These are phyloP conservation scores for Penicillium psychrosexuale DNA, from an alignment of 2,329 filamentous ascomycete genomes.

Conservation along the genomic window DNA sequence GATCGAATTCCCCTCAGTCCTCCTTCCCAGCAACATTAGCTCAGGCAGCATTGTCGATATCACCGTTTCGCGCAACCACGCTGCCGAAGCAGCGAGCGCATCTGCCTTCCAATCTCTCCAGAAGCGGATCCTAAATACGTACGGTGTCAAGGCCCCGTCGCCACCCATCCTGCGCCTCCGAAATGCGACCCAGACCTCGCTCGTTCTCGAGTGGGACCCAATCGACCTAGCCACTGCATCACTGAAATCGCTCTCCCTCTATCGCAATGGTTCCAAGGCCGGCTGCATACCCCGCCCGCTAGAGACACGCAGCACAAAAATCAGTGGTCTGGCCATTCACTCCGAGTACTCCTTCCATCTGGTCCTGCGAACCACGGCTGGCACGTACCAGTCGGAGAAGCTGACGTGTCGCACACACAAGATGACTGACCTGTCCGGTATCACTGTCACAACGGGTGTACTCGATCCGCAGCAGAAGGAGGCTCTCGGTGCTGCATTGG, in stretches of 20 bases:
- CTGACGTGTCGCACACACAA: conserved; percentile 89
- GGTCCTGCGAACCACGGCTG: conserved; percentile 84
- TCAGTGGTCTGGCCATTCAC: conserved; percentile 91
- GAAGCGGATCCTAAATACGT: conserved; percentile 78
- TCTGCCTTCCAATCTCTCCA: conserved; percentile 81
- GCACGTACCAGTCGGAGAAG: conserved; percentile 79
- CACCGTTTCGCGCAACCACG: conserved; percentile 81
- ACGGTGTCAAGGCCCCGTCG: conserved; percentile 74
- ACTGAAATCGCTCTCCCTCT: conserved; percentile 82
- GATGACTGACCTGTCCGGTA: conserved; percentile 95
- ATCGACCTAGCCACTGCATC: conserved; percentile 90
- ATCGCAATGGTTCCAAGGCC: conserved; percentile 94
- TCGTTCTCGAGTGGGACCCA: conserved; percentile 97
- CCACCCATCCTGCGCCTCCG: conserved; percentile 81
- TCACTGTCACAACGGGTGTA: conserved; percentile 89
- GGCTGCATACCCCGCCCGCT: conserved; percentile 86
- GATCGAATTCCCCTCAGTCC: conserved; percentile 98
- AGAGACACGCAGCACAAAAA: conserved; percentile 92
- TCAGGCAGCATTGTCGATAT: conserved; percentile 98
- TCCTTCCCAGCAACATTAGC: conserved; percentile 90
- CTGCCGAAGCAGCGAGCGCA: conserved; percentile 71
- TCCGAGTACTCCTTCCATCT: conserved; percentile 95
- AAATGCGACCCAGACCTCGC: conserved; percentile 97
- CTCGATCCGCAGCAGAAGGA: conserved; percentile 72
- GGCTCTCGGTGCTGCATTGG: conserved; percentile 69